Conservation (phyloP, 2,329 filamentous ascomycete genomes). For the Aspergillus versicolor region DNA sequence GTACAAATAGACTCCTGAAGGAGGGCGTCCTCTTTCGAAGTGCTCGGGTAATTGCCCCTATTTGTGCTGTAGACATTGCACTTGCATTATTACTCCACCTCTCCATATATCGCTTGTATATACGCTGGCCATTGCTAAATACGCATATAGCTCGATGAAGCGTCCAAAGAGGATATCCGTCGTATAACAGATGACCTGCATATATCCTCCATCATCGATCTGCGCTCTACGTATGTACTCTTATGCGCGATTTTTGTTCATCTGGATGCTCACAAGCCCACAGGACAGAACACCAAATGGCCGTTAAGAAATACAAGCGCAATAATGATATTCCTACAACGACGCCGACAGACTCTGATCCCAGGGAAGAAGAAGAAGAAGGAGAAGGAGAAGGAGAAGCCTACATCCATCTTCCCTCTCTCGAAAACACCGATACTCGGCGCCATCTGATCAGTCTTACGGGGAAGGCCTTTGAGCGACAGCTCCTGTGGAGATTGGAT, state of each 20-base stretch:
- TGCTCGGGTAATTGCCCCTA: slow-evolving; percentile 52
- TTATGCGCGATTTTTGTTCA: neutral
- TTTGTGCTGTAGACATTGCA: neutral
- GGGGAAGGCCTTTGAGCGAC: slow-evolving; percentile 67
- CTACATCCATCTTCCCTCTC: slow-evolving; percentile 57
- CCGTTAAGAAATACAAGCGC: slow-evolving; percentile 57
- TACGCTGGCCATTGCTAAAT: neutral
- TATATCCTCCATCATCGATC: slow-evolving; percentile 73
- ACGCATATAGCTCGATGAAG: slow-evolving; percentile 59
- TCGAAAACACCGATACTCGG: slow-evolving; percentile 60
- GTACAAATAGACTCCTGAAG: slow-evolving; percentile 45
- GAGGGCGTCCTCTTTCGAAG: slow-evolving; percentile 69
- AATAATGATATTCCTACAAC: neutral
- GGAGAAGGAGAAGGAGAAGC: neutral
- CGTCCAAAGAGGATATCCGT: slow-evolving; percentile 63
- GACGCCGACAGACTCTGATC: neutral
- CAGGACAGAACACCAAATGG: slow-evolving; percentile 71
- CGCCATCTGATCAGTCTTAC: slow-evolving; percentile 73
- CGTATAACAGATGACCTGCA: slow-evolving; percentile 60
- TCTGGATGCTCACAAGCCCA: neutral
- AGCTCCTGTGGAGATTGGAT: slow-evolving; percentile 66
- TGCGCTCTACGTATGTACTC: slow-evolving; percentile 67
- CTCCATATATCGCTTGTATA: neutral
- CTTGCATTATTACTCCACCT: neutral
- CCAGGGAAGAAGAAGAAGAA: neutral